These are phyloP conservation scores for Coffea humblotiana DNA, from an alignment of 305 asterid species.

Conservation along the genomic window DNA sequence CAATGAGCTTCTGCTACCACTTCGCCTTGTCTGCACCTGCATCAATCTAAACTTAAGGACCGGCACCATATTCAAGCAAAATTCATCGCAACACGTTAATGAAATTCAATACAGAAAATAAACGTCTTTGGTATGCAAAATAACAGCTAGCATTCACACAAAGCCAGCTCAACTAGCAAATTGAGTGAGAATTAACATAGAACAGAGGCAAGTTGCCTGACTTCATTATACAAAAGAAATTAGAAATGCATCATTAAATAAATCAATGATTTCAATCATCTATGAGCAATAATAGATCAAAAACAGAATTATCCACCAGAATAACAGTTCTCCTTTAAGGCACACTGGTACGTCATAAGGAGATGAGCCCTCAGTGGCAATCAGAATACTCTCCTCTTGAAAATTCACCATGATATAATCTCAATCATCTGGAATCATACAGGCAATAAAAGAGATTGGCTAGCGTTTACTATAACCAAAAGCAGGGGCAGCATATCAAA, in stretches of 20 bases:
- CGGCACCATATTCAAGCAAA: neutral
- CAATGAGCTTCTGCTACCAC: slow-evolving; percentile 17
- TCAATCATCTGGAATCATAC: no score
- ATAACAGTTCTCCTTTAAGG: neutral
- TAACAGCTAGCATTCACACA: neutral
- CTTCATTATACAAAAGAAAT: neutral
- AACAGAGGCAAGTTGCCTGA: neutral
- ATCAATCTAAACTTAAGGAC: slow-evolving; percentile 4
- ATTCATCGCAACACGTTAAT: neutral
- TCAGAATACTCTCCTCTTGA: neutral
- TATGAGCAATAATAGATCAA: neutral
- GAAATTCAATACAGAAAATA: neutral
- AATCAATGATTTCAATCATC: neutral
- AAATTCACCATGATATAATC: neutral
- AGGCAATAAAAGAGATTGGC: neutral
- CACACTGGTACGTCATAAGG: neutral
- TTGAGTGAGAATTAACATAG: neutral
- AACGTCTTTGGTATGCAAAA: neutral
- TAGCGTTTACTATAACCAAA: neutral
- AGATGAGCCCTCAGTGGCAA: neutral
- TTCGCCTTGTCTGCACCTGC: slow-evolving; percentile 34
- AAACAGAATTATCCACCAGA: neutral
- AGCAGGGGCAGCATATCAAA: neutral
- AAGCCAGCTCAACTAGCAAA: neutral
- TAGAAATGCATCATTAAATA: neutral